Percentiles rank a stretch among this genome's conserved stretches.
Evolutionary conservation across 1,284 basidiomycete genomes (phyloP).

Genomic region (Ceratobasidium sp.): DNA sequence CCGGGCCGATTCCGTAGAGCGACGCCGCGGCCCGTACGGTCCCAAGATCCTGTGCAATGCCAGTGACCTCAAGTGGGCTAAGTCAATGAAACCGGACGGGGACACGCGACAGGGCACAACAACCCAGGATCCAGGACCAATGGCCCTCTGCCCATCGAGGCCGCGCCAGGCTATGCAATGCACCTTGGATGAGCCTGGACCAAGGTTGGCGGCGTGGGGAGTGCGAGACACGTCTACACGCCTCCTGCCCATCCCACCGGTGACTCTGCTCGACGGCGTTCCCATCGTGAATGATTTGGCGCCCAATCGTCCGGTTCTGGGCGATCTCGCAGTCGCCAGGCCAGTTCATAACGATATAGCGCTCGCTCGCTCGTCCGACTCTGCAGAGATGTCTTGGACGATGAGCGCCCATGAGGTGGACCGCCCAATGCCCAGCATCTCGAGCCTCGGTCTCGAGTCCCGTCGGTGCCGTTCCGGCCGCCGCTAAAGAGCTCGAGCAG

Average conservation of each 20-base stretch:
- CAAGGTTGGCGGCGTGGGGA: slow-evolving; percentile 28
- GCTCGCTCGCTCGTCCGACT: not conserved
- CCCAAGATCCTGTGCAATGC: slow-evolving; percentile 45
- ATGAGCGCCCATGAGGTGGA: slow-evolving; percentile 25
- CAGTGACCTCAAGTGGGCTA: slow-evolving; percentile 41
- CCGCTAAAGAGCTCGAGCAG: slow-evolving; percentile 22
- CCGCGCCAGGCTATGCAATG: slow-evolving; percentile 10
- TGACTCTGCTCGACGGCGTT: slow-evolving; percentile 21
- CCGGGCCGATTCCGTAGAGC: slow-evolving; percentile 35
- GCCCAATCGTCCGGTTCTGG: slow-evolving; percentile 19
- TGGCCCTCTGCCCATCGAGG: slow-evolving; percentile 11
- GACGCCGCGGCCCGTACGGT: slow-evolving; percentile 39
- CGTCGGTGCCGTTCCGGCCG: slow-evolving; percentile 15
- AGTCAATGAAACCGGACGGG: slow-evolving; percentile 25
- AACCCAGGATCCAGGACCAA: not conserved
- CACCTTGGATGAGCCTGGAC: not conserved
- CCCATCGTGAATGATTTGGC: slow-evolving; percentile 33
- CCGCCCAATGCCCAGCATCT: not conserved
- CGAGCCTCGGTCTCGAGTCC: not conserved
- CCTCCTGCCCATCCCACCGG: slow-evolving; percentile 5
- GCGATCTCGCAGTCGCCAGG: not conserved
- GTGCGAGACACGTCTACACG: slow-evolving; percentile 9
- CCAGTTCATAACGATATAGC: slow-evolving; percentile 14
- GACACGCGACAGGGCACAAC: slow-evolving; percentile 10
- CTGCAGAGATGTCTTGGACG: slow-evolving; percentile 12